phyloP scores from a whole-genome alignment of 768 basidiomycete species.

The Termitomyces sp. region DNA sequence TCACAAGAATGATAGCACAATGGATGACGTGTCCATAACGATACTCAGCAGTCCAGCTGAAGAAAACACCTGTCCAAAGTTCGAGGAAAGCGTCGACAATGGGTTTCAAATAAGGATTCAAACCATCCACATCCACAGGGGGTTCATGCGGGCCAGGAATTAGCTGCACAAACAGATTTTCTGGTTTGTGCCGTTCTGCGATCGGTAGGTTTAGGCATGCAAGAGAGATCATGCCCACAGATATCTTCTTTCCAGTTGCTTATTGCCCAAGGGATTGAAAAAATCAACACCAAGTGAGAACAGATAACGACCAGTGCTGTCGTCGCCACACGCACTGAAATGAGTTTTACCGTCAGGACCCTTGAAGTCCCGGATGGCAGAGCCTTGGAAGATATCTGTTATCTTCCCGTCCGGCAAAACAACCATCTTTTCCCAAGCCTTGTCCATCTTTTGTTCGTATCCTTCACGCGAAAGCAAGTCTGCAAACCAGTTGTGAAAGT shows the following conservation, averaged over 20 bases:
- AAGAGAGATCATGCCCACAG: too few species aligned
- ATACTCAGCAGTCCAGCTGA: neutral
- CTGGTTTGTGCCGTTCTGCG: slow-evolving; percentile 7
- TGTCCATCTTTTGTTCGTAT: slow-evolving; percentile 17
- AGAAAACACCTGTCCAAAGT: slow-evolving; percentile 9
- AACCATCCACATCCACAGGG: neutral
- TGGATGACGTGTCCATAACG: too few species aligned
- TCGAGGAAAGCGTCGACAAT: slow-evolving; percentile 20
- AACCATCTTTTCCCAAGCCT: neutral
- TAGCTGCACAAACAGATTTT: slow-evolving; percentile 26
- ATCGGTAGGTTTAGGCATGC: too few species aligned
- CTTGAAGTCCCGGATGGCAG: neutral
- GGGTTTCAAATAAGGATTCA: slow-evolving; percentile 14
- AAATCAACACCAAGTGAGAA: too few species aligned
- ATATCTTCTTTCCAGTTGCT: too few species aligned
- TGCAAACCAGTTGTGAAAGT: slow-evolving; percentile 22
- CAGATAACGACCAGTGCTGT: neutral
- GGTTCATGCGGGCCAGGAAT: slow-evolving; percentile 30
- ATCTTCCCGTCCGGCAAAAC: neutral
- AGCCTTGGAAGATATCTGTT: neutral
- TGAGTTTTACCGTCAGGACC: neutral
- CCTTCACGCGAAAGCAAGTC: slow-evolving; percentile 16
- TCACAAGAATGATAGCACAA: too few species aligned
- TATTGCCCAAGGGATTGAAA: too few species aligned
- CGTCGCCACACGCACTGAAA: neutral